Evolutionary conservation across 805 yeast genomes (phyloP), one percentile per base, ranked within the genome.

Genomic region (Barnettozyma pratensis): DNA sequence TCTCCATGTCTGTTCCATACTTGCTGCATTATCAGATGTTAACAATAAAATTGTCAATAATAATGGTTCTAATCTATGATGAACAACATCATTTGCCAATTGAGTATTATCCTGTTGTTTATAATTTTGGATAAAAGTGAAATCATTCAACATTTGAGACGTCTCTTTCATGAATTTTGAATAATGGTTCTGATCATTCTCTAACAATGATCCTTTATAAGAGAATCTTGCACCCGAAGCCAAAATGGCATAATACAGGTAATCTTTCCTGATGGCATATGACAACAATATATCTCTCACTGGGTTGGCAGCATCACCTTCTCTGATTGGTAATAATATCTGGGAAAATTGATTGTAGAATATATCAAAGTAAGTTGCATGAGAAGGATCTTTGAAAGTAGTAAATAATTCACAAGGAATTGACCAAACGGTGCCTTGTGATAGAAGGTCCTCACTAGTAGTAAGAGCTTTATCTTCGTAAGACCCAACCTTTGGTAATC

Each of bases 221-320:
- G 72, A 64, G 6, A 72, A 63, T 48, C 75, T 60, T 1, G 85
- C 85, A 4, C 85, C 85, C 49, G 79, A 80, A 0, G 85, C 80
- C 39, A 81, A 55, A 4, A 80, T 69, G 0, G 83, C 82, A 19
- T 80, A 79, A 32, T 79, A 65, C 10, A 81, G 60, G 53, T 75
- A 79, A 4, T 77, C 69, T 53, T 75, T 79, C 14, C 69, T 67
- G 4, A 71, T 58, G 0, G 82, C 79, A 56, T 75, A 72, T 26
- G 67, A 63, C 28, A 80, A 59, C 4, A 81, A 60, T 5, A 80
- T 69, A 53, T 80, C 85, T 41, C 84, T 60, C 2, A 77, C 75
- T 0, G 84, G 81, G 48, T 75, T 75, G 44, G 59, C 62, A 43
- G n/a, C n/a, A n/a, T 67, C 52, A 10, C 51, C 47, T 3, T 58